phyloP scores from a whole-genome alignment of 164 flowering plant genomes.

The Vitis riparia region DNA sequence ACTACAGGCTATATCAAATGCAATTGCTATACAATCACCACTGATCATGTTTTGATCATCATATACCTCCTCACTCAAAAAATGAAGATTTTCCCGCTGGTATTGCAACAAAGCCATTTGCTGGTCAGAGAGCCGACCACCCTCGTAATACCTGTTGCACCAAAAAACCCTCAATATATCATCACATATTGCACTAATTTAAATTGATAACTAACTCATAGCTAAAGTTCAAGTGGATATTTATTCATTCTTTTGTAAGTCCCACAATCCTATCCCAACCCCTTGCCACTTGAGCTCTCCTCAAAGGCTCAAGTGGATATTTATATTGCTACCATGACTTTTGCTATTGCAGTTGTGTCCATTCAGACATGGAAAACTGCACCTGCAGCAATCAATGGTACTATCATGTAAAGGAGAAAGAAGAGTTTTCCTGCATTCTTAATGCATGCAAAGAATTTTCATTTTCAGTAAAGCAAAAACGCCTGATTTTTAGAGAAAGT shows the following conservation, averaged over 20 bases:
- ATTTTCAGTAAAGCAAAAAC: no score
- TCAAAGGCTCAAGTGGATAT: neutral
- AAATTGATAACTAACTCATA: neutral
- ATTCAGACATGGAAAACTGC: neutral
- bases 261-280: no score
- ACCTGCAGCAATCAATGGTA: neutral
- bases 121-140: constrained; percentile 95
- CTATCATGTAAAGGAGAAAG: neutral
- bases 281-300: no score
- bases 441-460: no score
- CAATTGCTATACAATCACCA: neutral
- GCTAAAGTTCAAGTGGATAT: neutral
- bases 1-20: no score
- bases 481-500: no score
- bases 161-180: constrained; percentile 5
- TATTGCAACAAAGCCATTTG: constrained; percentile 98
- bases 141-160: constrained; percentile 80
- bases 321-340: neutral
- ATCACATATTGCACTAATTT: constrained; percentile 8
- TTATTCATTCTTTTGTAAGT: no score
- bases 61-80: constrained; percentile 92
- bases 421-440: neutral
- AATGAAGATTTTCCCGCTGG: constrained; percentile 95
- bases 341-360: neutral
- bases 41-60: neutral